These are phyloP conservation scores for Hyphopichia wangnamkhiaoensis DNA, from an alignment of 1,139 yeast species.

Conservation along the genomic window DNA sequence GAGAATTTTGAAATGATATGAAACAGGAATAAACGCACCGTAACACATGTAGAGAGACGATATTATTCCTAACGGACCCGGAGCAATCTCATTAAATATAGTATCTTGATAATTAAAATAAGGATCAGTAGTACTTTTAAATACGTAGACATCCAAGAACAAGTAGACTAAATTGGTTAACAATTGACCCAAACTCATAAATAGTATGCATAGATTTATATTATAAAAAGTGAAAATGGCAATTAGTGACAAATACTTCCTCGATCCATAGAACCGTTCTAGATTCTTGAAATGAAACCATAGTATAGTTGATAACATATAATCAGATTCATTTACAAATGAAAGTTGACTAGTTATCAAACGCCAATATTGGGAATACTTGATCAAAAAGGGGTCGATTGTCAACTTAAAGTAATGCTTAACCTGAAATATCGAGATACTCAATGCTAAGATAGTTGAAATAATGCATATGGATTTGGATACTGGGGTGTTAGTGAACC, in stretches of 20 bases:
- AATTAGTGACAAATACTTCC: slow-evolving; percentile 50
- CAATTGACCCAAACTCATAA: slow-evolving; percentile 42
- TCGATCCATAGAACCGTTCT: slow-evolving; percentile 66
- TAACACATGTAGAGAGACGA: slow-evolving; percentile 62
- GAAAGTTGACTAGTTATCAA: slow-evolving; percentile 54
- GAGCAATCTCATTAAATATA: slow-evolving; percentile 35
- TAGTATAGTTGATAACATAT: slow-evolving; percentile 49
- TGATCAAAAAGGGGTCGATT: slow-evolving; percentile 59
- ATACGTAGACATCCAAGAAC: slow-evolving; percentile 14
- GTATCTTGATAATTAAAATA: slow-evolving; percentile 25
- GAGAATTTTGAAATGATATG: slow-evolving; percentile 57
- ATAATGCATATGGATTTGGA: slow-evolving; percentile 46
- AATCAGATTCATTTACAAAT: slow-evolving; percentile 68
- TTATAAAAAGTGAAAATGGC: slow-evolving; percentile 36
- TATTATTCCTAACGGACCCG: slow-evolving; percentile 68
- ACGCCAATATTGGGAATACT: slow-evolving; percentile 73
- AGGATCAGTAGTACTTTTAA: slow-evolving; percentile 10
- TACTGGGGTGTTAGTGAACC: slow-evolving; percentile 63
- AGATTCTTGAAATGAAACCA: slow-evolving; percentile 62
- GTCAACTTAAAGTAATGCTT: slow-evolving; percentile 57
- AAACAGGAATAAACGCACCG: slow-evolving; percentile 57
- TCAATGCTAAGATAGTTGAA: slow-evolving; percentile 48
- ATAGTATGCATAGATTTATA: slow-evolving; percentile 30
- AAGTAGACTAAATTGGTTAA: slow-evolving; percentile 31
- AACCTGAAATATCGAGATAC: slow-evolving; percentile 54